Evolutionary conservation across 768 basidiomycete genomes (phyloP).

Genomic region (Russula lepida): DNA sequence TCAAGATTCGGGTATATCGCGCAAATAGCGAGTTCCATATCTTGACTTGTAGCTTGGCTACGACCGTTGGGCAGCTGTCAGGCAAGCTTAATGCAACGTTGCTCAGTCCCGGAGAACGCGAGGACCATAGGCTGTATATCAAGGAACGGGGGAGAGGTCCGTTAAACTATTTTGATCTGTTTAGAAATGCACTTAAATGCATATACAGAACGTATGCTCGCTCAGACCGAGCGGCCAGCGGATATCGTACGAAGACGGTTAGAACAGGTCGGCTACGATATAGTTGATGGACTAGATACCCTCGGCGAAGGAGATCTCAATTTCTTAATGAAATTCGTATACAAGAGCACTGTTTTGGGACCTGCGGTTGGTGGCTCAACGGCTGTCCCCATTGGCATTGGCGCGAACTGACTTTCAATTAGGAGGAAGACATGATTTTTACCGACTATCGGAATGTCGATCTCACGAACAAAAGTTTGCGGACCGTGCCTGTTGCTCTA

Average conservation of each 20-base stretch:
- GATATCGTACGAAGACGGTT: constrained; percentile 75
- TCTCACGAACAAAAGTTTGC: constrained; percentile 69
- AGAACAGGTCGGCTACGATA: constrained; percentile 83
- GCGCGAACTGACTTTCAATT: not conserved
- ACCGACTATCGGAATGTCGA: constrained; percentile 74
- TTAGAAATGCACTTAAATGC: not conserved
- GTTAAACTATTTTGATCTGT: constrained; percentile 21
- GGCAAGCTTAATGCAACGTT: constrained; percentile 53
- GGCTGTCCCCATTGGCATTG: not conserved
- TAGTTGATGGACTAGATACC: constrained; percentile 68
- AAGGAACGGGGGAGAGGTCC: constrained; percentile 69
- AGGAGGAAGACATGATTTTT: constrained; percentile 70
- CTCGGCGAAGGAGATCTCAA: constrained; percentile 71
- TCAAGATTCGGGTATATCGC: constrained; percentile 70
- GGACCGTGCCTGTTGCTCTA: constrained; percentile 81
- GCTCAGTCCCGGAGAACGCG: constrained; percentile 39
- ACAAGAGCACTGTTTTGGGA: constrained; percentile 66
- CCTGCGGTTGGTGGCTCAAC: constrained; percentile 41
- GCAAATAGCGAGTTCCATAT: constrained; percentile 66
- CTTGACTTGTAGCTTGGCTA: constrained; percentile 49
- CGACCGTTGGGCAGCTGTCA: constrained; percentile 63
- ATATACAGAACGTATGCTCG: constrained; percentile 68
- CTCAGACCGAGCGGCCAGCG: constrained; percentile 73
- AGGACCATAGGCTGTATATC: constrained; percentile 62
- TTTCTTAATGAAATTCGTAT: constrained; percentile 85